Percentiles rank a stretch among this genome's conserved stretches.
Evolutionary conservation across 495 filamentous ascomycete species (phyloP).

Genomic region (Lasiosphaeria miniovina): DNA sequence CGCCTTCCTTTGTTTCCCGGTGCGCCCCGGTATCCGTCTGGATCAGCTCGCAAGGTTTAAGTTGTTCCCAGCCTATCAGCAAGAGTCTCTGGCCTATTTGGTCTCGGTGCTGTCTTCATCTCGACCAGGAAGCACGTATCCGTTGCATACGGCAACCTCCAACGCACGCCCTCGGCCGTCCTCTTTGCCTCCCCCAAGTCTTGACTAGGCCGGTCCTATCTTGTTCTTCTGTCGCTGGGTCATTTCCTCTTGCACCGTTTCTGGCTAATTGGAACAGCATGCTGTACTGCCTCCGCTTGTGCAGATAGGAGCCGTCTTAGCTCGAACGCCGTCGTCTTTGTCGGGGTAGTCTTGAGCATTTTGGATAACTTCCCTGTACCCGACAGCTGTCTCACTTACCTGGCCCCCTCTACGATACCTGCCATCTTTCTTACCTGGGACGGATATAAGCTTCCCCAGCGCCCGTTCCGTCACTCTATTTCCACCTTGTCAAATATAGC

Average conservation of each 20-base stretch:
- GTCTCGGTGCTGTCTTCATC: conserved; percentile 15
- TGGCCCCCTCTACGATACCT: conserved; percentile 1
- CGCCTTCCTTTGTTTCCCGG: conserved; percentile 27
- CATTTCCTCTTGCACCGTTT: not conserved
- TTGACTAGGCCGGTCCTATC: not conserved
- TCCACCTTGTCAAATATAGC: too few relatives aligned
- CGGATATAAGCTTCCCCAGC: not conserved
- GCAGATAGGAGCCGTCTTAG: not conserved
- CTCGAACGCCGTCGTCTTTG: not conserved
- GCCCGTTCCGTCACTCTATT: not conserved
- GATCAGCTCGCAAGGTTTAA: not conserved
- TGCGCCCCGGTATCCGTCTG: conserved; percentile 15
- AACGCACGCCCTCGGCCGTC: not conserved
- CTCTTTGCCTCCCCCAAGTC: not conserved
- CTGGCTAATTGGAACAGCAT: not conserved
- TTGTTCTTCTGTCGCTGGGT: not conserved
- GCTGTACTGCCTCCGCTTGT: not conserved
- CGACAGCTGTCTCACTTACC: not conserved
- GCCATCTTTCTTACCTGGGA: conserved; percentile 8
- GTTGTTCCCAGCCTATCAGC: not conserved
- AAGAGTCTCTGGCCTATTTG: conserved; percentile 14
- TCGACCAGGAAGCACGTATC: conserved; percentile 20
- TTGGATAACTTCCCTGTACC: not conserved
- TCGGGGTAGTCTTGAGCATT: not conserved
- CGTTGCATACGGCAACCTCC: conserved; percentile 5